These are phyloP conservation scores for Trichophyton mentagrophytes DNA, from an alignment of 2,329 filamentous ascomycete genomes.

Conservation along the genomic window DNA sequence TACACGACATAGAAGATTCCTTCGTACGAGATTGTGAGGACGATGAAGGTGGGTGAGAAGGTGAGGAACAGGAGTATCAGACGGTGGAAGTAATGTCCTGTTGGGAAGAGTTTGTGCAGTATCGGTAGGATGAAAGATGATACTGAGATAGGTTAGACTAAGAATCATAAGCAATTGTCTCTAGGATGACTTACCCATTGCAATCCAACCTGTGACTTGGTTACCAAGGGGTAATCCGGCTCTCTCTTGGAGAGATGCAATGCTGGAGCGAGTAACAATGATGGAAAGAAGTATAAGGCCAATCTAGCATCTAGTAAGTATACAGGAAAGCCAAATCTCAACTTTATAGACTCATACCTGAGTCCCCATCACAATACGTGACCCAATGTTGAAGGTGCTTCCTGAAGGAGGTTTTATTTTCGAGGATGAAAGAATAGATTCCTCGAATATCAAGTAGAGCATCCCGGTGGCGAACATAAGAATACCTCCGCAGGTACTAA, in stretches of 20 bases:
- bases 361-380: constrained; percentile 34
- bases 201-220: constrained; percentile 71
- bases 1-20: constrained; percentile 92
- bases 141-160: constrained; percentile 35
- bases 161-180: not conserved
- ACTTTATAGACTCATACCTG: constrained; percentile 24
- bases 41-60: constrained; percentile 86
- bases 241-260: constrained; percentile 72
- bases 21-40: constrained; percentile 94
- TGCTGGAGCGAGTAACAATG: constrained; percentile 74
- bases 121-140: constrained; percentile 66
- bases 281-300: constrained; percentile 71
- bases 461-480: constrained; percentile 67
- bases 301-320: constrained; percentile 34
- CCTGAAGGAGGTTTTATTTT: constrained; percentile 18
- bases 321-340: not conserved
- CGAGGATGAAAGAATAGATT: constrained; percentile 40
- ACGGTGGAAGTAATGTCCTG: constrained; percentile 79
- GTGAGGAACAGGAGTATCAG: constrained; percentile 81
- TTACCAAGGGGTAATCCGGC: constrained; percentile 76
- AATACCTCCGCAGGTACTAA: constrained; percentile 58
- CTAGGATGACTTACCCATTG: constrained; percentile 47
- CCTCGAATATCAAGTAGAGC: constrained; percentile 68
- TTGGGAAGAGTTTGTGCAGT: constrained; percentile 66
- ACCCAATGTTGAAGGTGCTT: constrained; percentile 20